phyloP scores from a whole-genome alignment of 345 rosid species.

The Brassica nigra region DNA sequence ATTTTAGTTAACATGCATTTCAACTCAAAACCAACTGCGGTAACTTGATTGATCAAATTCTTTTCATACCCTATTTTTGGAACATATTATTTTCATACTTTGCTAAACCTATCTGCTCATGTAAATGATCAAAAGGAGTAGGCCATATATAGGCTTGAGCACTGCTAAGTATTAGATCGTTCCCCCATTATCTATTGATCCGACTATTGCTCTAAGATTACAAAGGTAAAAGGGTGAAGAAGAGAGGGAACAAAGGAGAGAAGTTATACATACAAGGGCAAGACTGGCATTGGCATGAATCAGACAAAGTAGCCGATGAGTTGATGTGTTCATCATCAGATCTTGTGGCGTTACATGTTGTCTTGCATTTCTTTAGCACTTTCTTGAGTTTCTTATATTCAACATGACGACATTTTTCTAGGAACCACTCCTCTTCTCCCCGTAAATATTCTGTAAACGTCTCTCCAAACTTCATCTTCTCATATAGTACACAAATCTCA shows the following conservation, averaged over 20 bases:
- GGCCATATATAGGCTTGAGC: background rate
- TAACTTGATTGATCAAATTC: background rate
- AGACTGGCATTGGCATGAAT: conserved; percentile 50
- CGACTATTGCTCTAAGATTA: background rate
- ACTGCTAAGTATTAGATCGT: background rate
- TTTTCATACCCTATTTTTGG: background rate
- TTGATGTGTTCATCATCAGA: conserved; percentile 31
- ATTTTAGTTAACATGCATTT: background rate
- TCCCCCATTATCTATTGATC: background rate
- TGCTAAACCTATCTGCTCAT: background rate
- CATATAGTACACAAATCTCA: conserved; percentile 15
- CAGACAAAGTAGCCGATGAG: conserved; percentile 25
- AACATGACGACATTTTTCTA: conserved; percentile 69
- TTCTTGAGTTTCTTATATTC: conserved; percentile 87
- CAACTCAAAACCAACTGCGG: background rate
- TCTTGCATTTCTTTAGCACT: conserved; percentile 72
- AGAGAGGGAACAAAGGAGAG: background rate
- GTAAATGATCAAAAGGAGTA: conserved; percentile 14
- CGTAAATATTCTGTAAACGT: conserved; percentile 70
- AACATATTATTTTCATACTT: background rate
- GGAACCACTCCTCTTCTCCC: conserved; percentile 64
- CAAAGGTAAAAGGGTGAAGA: background rate
- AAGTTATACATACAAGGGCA: conserved; percentile 56
- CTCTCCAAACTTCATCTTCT: conserved; percentile 88
- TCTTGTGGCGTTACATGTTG: conserved; percentile 45